Percentiles rank a stretch among this genome's conserved stretches.
phyloP scores from a whole-genome alignment of 2,329 filamentous ascomycete genomes.

The Pestalotiopsis fici region DNA sequence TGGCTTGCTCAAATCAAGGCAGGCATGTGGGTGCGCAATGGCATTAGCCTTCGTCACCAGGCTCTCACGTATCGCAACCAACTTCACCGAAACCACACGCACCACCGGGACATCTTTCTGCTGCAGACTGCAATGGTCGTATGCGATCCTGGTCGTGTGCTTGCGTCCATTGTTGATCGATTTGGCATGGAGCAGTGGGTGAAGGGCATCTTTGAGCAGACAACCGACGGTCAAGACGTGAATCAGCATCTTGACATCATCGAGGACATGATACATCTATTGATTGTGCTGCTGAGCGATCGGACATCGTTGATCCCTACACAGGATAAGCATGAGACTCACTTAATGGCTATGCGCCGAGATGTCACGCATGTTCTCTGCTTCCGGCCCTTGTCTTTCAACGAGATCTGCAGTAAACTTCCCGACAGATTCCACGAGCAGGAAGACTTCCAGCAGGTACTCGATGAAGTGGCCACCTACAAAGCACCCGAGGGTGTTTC shows the following conservation, averaged over 20 bases:
- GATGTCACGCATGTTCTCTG: constrained; percentile 94
- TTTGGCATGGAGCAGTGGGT: constrained; percentile 90
- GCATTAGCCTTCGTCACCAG: constrained; percentile 92
- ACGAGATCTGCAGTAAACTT: constrained; percentile 82
- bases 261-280: constrained; percentile 92
- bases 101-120: constrained; percentile 93
- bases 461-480: constrained; percentile 87
- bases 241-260: constrained; percentile 86
- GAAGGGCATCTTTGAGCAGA: constrained; percentile 74
- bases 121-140: constrained; percentile 88
- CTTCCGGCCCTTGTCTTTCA: constrained; percentile 95
- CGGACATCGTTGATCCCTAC: constrained; percentile 75
- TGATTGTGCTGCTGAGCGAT: constrained; percentile 90
- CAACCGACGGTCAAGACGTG: constrained; percentile 78
- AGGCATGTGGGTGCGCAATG: constrained; percentile 98
- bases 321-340: constrained; percentile 65
- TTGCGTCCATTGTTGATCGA: constrained; percentile 88
- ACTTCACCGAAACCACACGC: constrained; percentile 84
- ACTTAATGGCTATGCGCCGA: constrained; percentile 73
- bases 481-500: constrained; percentile 87
- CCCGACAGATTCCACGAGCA: constrained; percentile 89
- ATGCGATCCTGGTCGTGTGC: constrained; percentile 78
- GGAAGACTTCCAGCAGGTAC: constrained; percentile 81
- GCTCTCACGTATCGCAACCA: constrained; percentile 92
- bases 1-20: constrained; percentile 99